phyloP scores from a whole-genome alignment of 768 basidiomycete species.

The Lactifluus pinguis region DNA sequence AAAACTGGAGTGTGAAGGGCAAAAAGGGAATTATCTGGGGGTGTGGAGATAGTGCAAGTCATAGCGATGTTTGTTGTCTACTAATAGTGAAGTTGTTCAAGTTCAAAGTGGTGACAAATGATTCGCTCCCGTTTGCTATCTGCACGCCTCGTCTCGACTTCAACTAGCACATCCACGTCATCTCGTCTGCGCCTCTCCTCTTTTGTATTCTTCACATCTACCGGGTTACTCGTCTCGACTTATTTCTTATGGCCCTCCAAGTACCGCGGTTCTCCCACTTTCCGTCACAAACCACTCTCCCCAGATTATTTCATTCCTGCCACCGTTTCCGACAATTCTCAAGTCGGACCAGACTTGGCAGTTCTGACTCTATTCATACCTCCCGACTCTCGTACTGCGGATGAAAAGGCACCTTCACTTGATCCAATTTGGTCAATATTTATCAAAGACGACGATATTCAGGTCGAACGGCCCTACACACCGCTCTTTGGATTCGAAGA shows the following conservation, averaged over 20 bases:
- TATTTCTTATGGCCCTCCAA: constrained; percentile 47
- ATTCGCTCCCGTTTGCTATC: constrained; percentile 2
- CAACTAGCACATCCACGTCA: neutral
- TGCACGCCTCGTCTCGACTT: constrained; percentile 6
- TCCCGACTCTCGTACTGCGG: constrained; percentile 24
- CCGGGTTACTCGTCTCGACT: constrained; percentile 34
- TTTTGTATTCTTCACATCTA: constrained; percentile 29
- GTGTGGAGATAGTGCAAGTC: constrained; percentile 3
- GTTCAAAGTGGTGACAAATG: neutral
- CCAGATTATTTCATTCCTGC: constrained; percentile 44
- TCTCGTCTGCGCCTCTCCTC: constrained; percentile 10
- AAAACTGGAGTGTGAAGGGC: neutral
- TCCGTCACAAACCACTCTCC: constrained; percentile 22
- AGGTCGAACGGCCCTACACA: constrained; percentile 81
- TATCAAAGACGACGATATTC: constrained; percentile 82
- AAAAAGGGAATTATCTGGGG: neutral
- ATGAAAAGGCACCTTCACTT: constrained; percentile 10
- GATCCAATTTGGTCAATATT: constrained; percentile 64
- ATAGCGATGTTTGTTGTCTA: neutral
- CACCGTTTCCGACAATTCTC: constrained; percentile 44
- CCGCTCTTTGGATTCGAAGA: constrained; percentile 64
- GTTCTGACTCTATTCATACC: constrained; percentile 56
- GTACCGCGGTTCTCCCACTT: constrained; percentile 38
- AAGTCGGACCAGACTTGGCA: constrained; percentile 49
- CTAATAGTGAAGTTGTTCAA: neutral